A percentile compares a stretch with the other conserved stretches of the same genome.
These are phyloP conservation scores for Kluyveromyces dobzhanskii DNA, from an alignment of 805 yeast species.

Conservation along the genomic window DNA sequence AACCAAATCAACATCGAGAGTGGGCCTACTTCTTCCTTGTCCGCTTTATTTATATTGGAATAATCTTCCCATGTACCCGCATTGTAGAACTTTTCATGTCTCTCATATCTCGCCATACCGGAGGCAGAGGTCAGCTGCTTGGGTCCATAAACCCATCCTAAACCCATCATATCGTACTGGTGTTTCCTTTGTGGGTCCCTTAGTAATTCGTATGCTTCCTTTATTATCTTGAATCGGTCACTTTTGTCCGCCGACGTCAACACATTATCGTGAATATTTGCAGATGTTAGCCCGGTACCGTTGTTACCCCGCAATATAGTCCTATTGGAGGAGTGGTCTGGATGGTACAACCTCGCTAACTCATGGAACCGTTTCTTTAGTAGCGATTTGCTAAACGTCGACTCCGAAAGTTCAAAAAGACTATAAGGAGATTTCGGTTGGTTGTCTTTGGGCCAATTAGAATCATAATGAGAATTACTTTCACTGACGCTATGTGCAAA, in stretches of 20 bases:
- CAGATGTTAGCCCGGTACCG: conserved; percentile 1
- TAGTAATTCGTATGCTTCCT: conserved; percentile 53
- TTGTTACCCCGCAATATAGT: conserved; percentile 13
- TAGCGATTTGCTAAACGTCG: conserved; percentile 3
- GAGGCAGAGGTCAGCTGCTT: conserved; percentile 13
- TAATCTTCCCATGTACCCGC: conserved; percentile 63
- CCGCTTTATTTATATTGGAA: conserved; percentile 29
- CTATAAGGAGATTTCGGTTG: conserved; percentile 3
- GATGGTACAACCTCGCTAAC: conserved; percentile 73
- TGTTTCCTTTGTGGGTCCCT: conserved; percentile 36
- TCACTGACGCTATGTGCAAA: not conserved
- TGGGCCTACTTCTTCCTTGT: conserved; percentile 36
- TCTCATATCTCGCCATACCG: conserved; percentile 1
- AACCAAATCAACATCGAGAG: conserved; percentile 33
- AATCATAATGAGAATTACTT: conserved; percentile 1
- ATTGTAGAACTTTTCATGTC: conserved; percentile 38
- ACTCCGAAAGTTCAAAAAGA: conserved; percentile 1
- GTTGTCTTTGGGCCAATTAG: conserved; percentile 3
- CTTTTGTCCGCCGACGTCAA: conserved; percentile 24
- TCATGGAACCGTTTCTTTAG: conserved; percentile 46
- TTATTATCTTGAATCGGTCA: conserved; percentile 42
- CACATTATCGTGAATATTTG: conserved; percentile 11
- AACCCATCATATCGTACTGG: conserved; percentile 38
- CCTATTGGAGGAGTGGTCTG: conserved; percentile 43
- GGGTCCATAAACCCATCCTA: conserved; percentile 39